Evolutionary conservation across 768 basidiomycete genomes (phyloP).

Genomic region (Podaxis sp.): DNA sequence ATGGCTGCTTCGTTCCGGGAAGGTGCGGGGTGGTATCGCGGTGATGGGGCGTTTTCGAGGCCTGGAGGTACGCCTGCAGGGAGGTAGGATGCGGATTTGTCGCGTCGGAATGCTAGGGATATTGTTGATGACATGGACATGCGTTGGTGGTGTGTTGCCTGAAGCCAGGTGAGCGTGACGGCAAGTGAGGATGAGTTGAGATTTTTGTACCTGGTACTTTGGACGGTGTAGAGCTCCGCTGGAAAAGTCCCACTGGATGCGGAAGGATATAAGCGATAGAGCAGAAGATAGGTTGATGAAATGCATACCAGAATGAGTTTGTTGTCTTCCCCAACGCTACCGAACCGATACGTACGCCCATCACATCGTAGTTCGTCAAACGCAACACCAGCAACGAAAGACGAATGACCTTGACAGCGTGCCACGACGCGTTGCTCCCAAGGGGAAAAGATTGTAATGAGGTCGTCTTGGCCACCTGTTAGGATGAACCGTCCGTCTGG

Average conservation of each 20-base stretch:
- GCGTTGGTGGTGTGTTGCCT: conserved; percentile 67
- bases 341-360: conserved; percentile 89
- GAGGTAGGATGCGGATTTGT: conserved; percentile 57
- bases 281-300: background rate
- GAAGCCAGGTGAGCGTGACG: background rate
- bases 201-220: conserved; percentile 54
- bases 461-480: conserved; percentile 95
- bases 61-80: conserved; percentile 36
- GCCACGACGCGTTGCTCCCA: conserved; percentile 94
- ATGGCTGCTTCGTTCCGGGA: conserved; percentile 87
- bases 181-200: background rate
- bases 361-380: conserved; percentile 92
- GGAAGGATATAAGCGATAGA: conserved; percentile 10
- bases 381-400: conserved; percentile 85
- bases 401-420: conserved; percentile 95
- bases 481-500: conserved; percentile 93
- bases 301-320: conserved; percentile 79
- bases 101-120: conserved; percentile 69
- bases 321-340: conserved; percentile 96
- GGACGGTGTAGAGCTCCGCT: conserved; percentile 89
- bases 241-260: conserved; percentile 86
- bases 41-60: conserved; percentile 38
- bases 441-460: conserved; percentile 91
- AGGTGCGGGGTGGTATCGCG: conserved; percentile 83
- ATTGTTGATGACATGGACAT: conserved; percentile 77